Base-by-base conservation (phyloP, 345 rosid species). In the Pistacia integerrima region DNA sequence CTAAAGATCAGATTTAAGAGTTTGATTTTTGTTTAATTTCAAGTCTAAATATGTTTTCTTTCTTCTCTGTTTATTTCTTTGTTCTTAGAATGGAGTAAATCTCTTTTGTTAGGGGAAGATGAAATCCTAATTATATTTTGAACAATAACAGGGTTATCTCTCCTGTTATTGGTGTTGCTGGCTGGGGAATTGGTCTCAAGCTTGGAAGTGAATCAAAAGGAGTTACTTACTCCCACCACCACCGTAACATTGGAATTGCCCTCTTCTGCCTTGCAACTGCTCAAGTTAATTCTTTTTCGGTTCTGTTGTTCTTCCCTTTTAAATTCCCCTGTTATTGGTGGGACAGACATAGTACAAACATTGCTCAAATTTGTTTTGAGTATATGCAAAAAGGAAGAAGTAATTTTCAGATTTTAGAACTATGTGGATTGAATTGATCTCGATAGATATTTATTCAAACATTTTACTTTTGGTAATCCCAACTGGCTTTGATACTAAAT, bases 131-230 rank as follows among this genome's bases (percentile, higher is more conserved):
- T 25, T 25, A 25, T 25, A 1, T 25, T 25, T 25, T 25, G 25
- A 25, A 25, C 25, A 25, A 25, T 25, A 25, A 25, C 25, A 25
- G 25, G 25, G 25, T 25, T 25, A 25, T 25, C 25, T 25, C 25
- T 25, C 25, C 25, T 48, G 88, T 71, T 35, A 80, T 94, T 17
- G 98, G 98, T 8, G 94, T 90, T 68, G 89, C 98, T 35, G 97
- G 98, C 2, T 94, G 97, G 98, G 92, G 80, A 69, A 92, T 91
- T 14, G 97, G 98, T n/a, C 69, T 94, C 52, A 92, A 92, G 78
- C 93, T 94, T n/a, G 97, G 98, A 18, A 72, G 83, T 11, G 88
- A 94, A 79, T 92, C 97, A 3, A 18, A 73, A 4, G 93, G 90
- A 8, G 28, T 88, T 30, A 65, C 46, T 1, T 88, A 30, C 64